Conservation (phyloP, 768 basidiomycete species). For the Lactifluus pinguis region DNA sequence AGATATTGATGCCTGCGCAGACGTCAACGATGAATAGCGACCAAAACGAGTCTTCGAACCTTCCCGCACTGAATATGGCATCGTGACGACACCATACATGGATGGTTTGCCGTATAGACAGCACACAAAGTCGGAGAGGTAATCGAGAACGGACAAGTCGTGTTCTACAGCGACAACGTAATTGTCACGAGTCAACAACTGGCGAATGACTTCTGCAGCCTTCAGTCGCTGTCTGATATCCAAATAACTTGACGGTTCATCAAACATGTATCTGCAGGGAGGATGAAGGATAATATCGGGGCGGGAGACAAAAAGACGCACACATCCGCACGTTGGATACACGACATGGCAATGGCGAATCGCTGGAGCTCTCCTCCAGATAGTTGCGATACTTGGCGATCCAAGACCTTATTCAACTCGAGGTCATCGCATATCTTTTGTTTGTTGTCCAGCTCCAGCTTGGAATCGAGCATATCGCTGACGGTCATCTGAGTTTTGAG, state of each 20-base stretch:
- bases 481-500: slow-evolving; percentile 89
- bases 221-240: slow-evolving; percentile 93
- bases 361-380: slow-evolving; percentile 97
- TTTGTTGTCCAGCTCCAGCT: slow-evolving; percentile 85
- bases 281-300: slow-evolving; percentile 1
- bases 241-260: slow-evolving; percentile 97
- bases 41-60: slow-evolving; percentile 37
- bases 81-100: slow-evolving; percentile 97
- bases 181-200: slow-evolving; percentile 68
- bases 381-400: slow-evolving; percentile 75
- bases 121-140: slow-evolving; percentile 97
- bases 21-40: slow-evolving; percentile 1
- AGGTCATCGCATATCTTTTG: slow-evolving; percentile 77
- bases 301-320: slow-evolving; percentile 33
- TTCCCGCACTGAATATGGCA: slow-evolving; percentile 98
- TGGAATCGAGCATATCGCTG: slow-evolving; percentile 83
- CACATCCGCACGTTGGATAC: slow-evolving; percentile 94
- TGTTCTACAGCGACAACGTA: slow-evolving; percentile 99
- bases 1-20: slow-evolving; percentile 88
- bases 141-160: slow-evolving; percentile 96
- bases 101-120: slow-evolving; percentile 96
- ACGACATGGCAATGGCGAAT: slow-evolving; percentile 97
- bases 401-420: slow-evolving; percentile 78
- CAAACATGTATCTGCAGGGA: slow-evolving; percentile 73
- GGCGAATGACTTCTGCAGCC: slow-evolving; percentile 92